A percentile compares a stretch with the other conserved stretches of the same genome.
Evolutionary conservation across 2,329 filamentous ascomycete genomes (phyloP).

Genomic region (Calonectria hawksworthii): DNA sequence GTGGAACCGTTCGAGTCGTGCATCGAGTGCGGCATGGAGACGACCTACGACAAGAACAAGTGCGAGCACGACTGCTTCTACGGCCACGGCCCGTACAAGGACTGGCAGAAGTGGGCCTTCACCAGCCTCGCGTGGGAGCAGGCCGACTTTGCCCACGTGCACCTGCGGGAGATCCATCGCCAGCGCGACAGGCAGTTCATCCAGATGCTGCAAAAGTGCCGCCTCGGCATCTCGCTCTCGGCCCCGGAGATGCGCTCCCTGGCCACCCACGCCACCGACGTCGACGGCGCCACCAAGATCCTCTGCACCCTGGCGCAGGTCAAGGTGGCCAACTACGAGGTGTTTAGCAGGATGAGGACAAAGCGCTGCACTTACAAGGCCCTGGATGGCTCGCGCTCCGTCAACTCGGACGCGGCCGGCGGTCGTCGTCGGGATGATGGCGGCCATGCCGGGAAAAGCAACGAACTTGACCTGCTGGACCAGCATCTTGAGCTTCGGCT

Average conservation of each 20-base stretch:
- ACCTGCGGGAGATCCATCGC: conserved; percentile 69
- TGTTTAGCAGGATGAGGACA: conserved; percentile 30
- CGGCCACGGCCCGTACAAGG: conserved; percentile 54
- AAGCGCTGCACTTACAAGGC: conserved; percentile 14
- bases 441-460: conserved; percentile 9
- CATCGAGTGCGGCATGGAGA: conserved; percentile 31
- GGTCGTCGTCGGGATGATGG: background rate
- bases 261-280: conserved; percentile 59
- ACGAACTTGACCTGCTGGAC: conserved; percentile 32
- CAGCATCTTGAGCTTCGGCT: conserved; percentile 23
- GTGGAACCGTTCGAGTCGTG: conserved; percentile 65
- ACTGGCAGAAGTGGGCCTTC: conserved; percentile 73
- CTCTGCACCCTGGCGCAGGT: conserved; percentile 31
- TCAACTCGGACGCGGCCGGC: background rate
- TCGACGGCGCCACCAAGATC: conserved; percentile 40
- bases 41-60: background rate
- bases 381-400: conserved; percentile 26
- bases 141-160: conserved; percentile 66
- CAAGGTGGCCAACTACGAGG: background rate
- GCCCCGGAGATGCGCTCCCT: conserved; percentile 56
- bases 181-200: conserved; percentile 69
- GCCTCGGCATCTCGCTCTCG: conserved; percentile 59
- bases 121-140: conserved; percentile 66
- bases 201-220: conserved; percentile 67
- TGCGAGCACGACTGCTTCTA: conserved; percentile 46